Evolutionary conservation across 192 early-diverging fungal species (phyloP), one percentile per base, ranked within the genome.

Genomic region (Kappamyces sp.): DNA sequence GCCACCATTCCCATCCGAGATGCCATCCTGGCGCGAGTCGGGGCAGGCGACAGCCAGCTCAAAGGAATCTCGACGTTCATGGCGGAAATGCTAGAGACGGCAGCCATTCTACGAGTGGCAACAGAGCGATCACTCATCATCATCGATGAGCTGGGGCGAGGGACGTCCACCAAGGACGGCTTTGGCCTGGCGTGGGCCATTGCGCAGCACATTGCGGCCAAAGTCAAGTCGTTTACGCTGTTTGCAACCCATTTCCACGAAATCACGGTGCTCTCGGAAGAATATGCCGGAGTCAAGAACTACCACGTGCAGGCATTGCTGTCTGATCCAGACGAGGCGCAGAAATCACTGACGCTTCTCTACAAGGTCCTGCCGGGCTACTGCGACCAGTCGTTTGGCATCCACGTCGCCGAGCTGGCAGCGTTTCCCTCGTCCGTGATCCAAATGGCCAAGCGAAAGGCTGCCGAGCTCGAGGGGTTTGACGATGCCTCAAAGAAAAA

Each of bases 201-300:
- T 49, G 89, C 93, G 30, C 88, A 98, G 83, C 77, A 87, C 61
- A 88, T 91, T 48, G 76, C 84, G 0, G 81, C 72, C 5, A 43
- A 81, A 31, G 76, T 91, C 40, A 61, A 73, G 39, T 76, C 89
- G 62, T 90, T 87, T 58, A 85, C 88, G 43, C 64, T 94, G 15
- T 94, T 96, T 74, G 94, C 96, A 12, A 99, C 96, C 0, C 96
- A 99, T 72, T 99, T 99, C 63, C 96, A 99, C 59, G 96, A 99
- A 63, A 74, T 99, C 7, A 99, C 96, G 0, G 84, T 79, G 9
- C 73, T 99, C 1, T 78, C 78, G 3, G 77, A 87, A 11, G 71
- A 76, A 4, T 78, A 90, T 7, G 72, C 84, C 0, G 73, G 71
- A 22, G 93, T 96, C 1, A 80, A 82, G 57, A 99, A 99, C 64